phyloP scores from a whole-genome alignment of 805 yeast species.

The Torulaspora microellipsoides region DNA sequence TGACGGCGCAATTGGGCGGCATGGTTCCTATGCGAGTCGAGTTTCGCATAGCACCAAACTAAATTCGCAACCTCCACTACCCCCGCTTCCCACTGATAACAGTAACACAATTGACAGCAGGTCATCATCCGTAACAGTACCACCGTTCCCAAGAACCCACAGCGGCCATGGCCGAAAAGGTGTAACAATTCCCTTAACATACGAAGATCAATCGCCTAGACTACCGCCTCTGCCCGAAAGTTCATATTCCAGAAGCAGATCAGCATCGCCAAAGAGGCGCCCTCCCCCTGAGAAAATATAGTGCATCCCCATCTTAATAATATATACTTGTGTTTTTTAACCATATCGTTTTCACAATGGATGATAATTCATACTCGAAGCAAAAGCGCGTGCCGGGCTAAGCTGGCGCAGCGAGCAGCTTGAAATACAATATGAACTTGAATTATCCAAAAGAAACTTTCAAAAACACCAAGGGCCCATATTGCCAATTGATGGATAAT shows the following conservation, averaged over 20 bases:
- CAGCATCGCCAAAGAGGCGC: conserved; percentile 16
- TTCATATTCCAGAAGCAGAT: conserved; percentile 7
- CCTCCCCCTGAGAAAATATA: conserved; percentile 9
- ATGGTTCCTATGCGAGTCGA: conserved; percentile 3
- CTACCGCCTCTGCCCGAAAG: conserved; percentile 15
- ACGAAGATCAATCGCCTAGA: conserved; percentile 4
- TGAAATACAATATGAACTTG: too few relatives aligned
- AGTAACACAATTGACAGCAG: background rate
- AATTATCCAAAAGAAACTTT: too few relatives aligned
- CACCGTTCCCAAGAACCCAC: conserved; percentile 11
- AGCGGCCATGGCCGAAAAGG: background rate
- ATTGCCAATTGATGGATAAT: background rate
- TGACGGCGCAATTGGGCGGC: background rate
- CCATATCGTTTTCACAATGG: background rate
- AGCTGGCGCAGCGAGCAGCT: too few relatives aligned
- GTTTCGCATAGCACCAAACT: conserved; percentile 7
- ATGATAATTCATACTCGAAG: too few relatives aligned
- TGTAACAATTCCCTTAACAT: background rate
- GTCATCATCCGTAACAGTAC: conserved; percentile 9
- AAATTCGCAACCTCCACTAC: conserved; percentile 22
- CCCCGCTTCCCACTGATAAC: conserved; percentile 22
- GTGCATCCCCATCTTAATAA: background rate
- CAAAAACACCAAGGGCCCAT: too few relatives aligned
- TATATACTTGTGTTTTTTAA: conserved; percentile 1
- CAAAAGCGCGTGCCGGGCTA: too few relatives aligned